Percentiles rank a stretch among this genome's conserved stretches.
These are phyloP conservation scores for Phyllostachys edulis DNA, from an alignment of 176 grass and related monocot species.

Conservation along the genomic window DNA sequence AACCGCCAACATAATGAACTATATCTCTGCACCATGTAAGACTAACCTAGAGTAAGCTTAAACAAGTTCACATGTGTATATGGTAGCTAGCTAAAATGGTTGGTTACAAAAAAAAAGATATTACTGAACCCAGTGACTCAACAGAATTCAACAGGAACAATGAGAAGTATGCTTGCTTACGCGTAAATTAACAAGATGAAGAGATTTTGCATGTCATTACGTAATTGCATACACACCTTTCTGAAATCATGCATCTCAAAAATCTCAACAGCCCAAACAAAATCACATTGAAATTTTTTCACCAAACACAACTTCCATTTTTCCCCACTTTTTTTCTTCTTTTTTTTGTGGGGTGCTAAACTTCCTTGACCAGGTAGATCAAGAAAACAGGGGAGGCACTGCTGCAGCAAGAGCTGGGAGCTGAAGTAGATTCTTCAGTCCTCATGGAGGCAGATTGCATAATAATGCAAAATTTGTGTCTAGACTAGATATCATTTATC, in stretches of 20 bases:
- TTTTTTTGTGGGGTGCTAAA: no score
- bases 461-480: neutral
- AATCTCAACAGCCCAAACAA: neutral
- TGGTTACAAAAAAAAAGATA: neutral
- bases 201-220: neutral
- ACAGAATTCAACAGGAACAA: neutral
- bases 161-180: neutral
- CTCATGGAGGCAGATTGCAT: no score
- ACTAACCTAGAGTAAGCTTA: slow-evolving; percentile 23
- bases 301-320: neutral
- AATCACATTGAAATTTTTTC: neutral
- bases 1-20: slow-evolving; percentile 2
- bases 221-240: neutral
- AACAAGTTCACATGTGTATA: neutral
- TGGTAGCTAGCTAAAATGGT: neutral
- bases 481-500: neutral
- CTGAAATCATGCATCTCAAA: neutral
- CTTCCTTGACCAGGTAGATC: no score
- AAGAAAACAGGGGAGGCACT: no score
- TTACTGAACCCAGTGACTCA: neutral
- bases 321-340: no score
- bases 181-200: neutral
- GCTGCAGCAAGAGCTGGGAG: no score
- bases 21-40: neutral
- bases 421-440: no score